Conservation (phyloP, 257 asterid genomes). For the Craterostigma plantagineum region DNA sequence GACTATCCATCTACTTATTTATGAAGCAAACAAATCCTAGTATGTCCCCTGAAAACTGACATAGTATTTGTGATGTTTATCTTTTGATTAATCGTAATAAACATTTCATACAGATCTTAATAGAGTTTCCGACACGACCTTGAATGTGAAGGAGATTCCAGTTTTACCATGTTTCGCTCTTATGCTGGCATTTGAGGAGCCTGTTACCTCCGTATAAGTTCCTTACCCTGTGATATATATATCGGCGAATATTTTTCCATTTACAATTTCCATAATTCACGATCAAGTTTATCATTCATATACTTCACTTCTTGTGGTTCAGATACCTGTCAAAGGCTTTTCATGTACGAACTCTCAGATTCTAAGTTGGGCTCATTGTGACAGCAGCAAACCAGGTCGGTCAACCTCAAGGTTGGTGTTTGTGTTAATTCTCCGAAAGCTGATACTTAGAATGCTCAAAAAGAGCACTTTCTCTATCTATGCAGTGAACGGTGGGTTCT, state of each 20-base stretch:
- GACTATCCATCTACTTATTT: too few relatives aligned
- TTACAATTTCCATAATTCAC: not conserved
- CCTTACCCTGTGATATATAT: slow-evolving; percentile 5
- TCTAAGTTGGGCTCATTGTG: slow-evolving; percentile 63
- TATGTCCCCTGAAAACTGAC: too few relatives aligned
- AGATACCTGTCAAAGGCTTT: slow-evolving; percentile 61
- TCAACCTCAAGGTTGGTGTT: slow-evolving; percentile 30
- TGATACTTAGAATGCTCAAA: not conserved
- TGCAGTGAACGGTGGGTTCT: slow-evolving; percentile 76
- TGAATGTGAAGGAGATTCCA: slow-evolving; percentile 51
- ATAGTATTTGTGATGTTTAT: too few relatives aligned
- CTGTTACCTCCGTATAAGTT: slow-evolving; percentile 43
- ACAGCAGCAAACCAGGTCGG: slow-evolving; percentile 85
- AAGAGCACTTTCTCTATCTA: not conserved
- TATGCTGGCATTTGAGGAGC: slow-evolving; percentile 75
- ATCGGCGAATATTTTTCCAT: not conserved
- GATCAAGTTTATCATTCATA: not conserved
- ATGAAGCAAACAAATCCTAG: too few relatives aligned
- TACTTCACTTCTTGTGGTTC: slow-evolving; percentile 11
- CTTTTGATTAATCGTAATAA: not conserved
- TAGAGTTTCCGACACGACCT: slow-evolving; percentile 25
- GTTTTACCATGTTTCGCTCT: slow-evolving; percentile 52
- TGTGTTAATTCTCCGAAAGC: not conserved
- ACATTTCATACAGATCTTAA: slow-evolving; percentile 27
- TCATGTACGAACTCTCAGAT: slow-evolving; percentile 55